Conservation (phyloP, 2,329 filamentous ascomycete species). For the Ophiostoma angusticollis region DNA sequence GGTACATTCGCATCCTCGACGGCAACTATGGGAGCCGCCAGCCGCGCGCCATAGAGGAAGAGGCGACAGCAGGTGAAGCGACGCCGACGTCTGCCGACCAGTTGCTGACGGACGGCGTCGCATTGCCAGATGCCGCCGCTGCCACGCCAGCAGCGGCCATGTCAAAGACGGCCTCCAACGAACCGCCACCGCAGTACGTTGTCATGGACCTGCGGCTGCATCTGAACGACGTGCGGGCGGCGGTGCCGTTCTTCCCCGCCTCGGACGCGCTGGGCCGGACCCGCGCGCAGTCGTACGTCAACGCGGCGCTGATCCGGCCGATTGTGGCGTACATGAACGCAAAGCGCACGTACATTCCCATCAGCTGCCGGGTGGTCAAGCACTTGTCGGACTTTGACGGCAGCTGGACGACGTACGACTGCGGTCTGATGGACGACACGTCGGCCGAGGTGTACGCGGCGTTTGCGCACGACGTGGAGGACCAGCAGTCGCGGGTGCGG, state of each 20-base stretch:
- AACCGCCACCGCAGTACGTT: constrained; percentile 62
- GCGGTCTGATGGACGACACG: constrained; percentile 83
- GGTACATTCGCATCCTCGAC: constrained; percentile 47
- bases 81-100: not conserved
- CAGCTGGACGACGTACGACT: constrained; percentile 89
- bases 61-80: not conserved
- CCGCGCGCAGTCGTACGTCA: constrained; percentile 83
- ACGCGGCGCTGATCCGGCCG: constrained; percentile 85
- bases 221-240: constrained; percentile 86
- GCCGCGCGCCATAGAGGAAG: not conserved
- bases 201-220: constrained; percentile 93
- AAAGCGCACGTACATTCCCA: constrained; percentile 86
- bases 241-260: constrained; percentile 71
- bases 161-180: constrained; percentile 10
- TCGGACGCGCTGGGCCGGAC: constrained; percentile 30
- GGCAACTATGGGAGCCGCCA: constrained; percentile 18
- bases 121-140: not conserved
- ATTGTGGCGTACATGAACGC: constrained; percentile 98
- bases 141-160: not conserved
- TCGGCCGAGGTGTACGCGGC: constrained; percentile 90
- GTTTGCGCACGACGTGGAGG: constrained; percentile 80
- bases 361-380: constrained; percentile 90
- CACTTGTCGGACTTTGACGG: constrained; percentile 81
- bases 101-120: no score
- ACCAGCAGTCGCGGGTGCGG: constrained; percentile 73